Conservation (phyloP, 805 yeast genomes). For the Hanseniaspora lindneri region DNA sequence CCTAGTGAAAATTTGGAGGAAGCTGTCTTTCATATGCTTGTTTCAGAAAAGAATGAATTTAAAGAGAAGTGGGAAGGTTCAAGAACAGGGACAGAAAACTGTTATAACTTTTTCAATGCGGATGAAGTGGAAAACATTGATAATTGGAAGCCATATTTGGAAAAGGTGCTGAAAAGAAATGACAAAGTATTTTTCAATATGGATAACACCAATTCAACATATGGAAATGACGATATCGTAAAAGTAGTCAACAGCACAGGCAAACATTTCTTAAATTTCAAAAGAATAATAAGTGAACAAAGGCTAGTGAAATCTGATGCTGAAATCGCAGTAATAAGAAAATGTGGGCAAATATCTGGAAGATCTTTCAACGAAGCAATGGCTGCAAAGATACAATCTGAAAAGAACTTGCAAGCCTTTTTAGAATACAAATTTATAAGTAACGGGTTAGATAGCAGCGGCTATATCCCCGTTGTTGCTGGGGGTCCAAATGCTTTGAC, state of each 20-base stretch:
- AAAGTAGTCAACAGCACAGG: conserved; percentile 25
- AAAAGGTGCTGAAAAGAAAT: conserved; percentile 38
- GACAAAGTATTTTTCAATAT: conserved; percentile 47
- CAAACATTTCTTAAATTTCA: conserved; percentile 20
- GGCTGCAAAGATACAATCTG: conserved; percentile 53
- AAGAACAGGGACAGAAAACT: conserved; percentile 78
- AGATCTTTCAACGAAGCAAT: conserved; percentile 76
- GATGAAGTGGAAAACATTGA: conserved; percentile 53
- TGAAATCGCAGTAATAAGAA: conserved; percentile 68
- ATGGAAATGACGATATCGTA: conserved; percentile 21
- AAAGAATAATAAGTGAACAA: conserved; percentile 23
- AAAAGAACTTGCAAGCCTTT: conserved; percentile 65
- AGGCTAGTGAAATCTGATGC: conserved; percentile 64
- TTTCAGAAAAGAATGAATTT: conserved; percentile 66
- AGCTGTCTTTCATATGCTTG: conserved; percentile 61
- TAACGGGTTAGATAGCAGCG: conserved; percentile 82
- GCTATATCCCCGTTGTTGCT: conserved; percentile 94
- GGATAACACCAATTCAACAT: conserved; percentile 24
- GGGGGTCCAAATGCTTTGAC: conserved; percentile 82
- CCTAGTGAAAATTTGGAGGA: conserved; percentile 42
- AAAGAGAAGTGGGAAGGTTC: conserved; percentile 94
- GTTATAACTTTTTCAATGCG: conserved; percentile 72
- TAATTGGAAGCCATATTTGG: conserved; percentile 34
- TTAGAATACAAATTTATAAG: conserved; percentile 70
- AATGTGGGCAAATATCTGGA: conserved; percentile 72